Evolutionary conservation across 129 eudicot species (phyloP), one percentile per base, ranked within the genome.

Genomic region (Apium graveolens): DNA sequence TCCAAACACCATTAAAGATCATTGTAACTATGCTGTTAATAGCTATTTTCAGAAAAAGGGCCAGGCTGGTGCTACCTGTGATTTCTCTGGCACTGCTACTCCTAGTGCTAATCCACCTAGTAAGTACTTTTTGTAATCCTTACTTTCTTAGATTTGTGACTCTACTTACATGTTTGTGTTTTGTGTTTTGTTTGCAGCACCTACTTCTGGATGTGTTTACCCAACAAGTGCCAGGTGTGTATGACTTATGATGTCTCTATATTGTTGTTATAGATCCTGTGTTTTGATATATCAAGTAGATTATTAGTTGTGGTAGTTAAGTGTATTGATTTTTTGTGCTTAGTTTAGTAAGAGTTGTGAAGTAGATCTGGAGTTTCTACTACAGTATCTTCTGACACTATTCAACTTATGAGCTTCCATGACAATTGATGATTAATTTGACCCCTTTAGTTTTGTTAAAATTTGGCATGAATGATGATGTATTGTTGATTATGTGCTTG

Each of bases 1-100:
- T 80, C 98, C 98, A 11, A 93, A 93, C 76, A 87, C 92, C 12
- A 86, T 91, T 0, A 89, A 86, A 80, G 95, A 86, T 81, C 98
- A 93, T 83, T 93, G 98, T 32, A 85, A 83, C 78, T 93, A 87
- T 82, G 98, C 98, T 76, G 98, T 91, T 0, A 93, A 91, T 51
- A 91, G 89, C 63, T 91, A 91, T 78, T 91, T 77, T 55, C 97
- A 91, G 83, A 87, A 75, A 43, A 89, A 86, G 60, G 76, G 84
- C 38, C 80, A 86, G 66, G 31, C 41, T 41, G 11, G 39, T 41
- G 89, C 87, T 43, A 84, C 88, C 82, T 91, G 97, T 85, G 88
- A 84, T 70, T 91, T 91, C 60, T 14, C 82, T n/a, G 81, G 83
- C 81, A 79, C 89, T 78, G 92, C 92, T 48, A 32, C 83, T 39